Evolutionary conservation across 116 monocot species (phyloP).

Genomic region (Cymodocea nodosa): DNA sequence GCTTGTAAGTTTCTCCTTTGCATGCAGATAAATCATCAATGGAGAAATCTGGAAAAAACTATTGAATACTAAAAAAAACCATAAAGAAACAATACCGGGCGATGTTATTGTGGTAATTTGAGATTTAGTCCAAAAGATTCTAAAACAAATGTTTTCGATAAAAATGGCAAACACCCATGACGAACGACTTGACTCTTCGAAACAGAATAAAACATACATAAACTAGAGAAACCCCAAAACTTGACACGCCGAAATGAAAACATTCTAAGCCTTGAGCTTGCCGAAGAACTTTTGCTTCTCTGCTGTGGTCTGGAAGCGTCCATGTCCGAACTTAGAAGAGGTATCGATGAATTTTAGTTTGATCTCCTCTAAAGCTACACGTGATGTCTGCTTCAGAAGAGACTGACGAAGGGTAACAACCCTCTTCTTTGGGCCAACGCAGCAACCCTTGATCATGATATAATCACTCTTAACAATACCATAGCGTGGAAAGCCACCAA

Average conservation of each 20-base stretch:
- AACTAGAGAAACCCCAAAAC: neutral
- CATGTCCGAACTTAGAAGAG: constrained; percentile 26
- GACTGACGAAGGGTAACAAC: constrained; percentile 25
- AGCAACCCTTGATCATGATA: constrained; percentile 21
- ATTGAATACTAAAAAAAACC: too few relatives aligned
- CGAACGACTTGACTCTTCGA: too few relatives aligned
- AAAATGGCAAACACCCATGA: too few relatives aligned
- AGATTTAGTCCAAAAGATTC: too few relatives aligned
- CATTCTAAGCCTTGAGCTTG: constrained; percentile 15
- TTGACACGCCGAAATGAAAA: constrained; percentile 1
- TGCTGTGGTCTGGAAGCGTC: constrained; percentile 21
- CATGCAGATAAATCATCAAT: too few relatives aligned
- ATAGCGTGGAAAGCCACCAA: constrained; percentile 26
- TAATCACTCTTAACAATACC: constrained; percentile 22
- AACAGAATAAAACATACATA: too few relatives aligned
- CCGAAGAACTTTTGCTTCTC: constrained; percentile 24
- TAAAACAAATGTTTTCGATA: too few relatives aligned
- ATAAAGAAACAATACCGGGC: too few relatives aligned
- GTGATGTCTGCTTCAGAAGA: constrained; percentile 24
- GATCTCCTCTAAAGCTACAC: constrained; percentile 15
- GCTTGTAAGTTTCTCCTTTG: too few relatives aligned
- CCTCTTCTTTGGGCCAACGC: constrained; percentile 28
- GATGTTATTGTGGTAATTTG: too few relatives aligned
- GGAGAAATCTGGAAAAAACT: too few relatives aligned
- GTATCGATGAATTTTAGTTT: constrained; percentile 35